Evolutionary conservation across 2,329 filamentous ascomycete species (phyloP), one percentile per base, ranked within the genome.

Genomic region (Fusarium annulatum): DNA sequence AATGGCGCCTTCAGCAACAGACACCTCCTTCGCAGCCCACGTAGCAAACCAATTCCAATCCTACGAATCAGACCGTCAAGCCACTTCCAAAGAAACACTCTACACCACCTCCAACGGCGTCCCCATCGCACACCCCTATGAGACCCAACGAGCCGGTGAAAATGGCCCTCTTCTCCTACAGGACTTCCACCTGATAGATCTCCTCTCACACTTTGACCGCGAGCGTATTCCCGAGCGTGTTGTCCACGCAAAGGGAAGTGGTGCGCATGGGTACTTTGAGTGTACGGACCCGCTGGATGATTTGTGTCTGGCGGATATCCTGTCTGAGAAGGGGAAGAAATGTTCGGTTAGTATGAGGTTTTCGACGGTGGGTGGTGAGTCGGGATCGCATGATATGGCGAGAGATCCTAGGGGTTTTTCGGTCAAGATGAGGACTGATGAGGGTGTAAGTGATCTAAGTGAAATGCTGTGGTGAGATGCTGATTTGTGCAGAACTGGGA

Each of bases 331-430:
- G 60, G 93, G 92, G 75, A 94, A 94, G 84, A 89, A 89, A 80
- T 93, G 91, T 53, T 89, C 91, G 21, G 81, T 91, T 70, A 87
- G 91, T 3, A 87, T 88, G 48, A 90, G 93, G 8, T 94, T 95
- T 82, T 94, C 92, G 0, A 95, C 93, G 4, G 92, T 94, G 9
- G 92, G 92, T 79, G 92, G 92, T 67, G 92, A 94, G 81, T 89
- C 89, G 65, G 92, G 92, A 11, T 93, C 90, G 8, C 87, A 92
- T 64, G 92, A 94, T 77, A 90, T 89, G 72, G 92, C 91, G 38
- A 89, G 93, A 67, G 92, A 95, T 74, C 92, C 92, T 15, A 86
- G 92, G 77, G 93, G 93, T 0, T 94, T 94, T 77, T 87, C 91
- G 3, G 85, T 93, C 72, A 94, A 94, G 82, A 92, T 94, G 82